Evolutionary conservation across 2,329 filamentous ascomycete species (phyloP).

Genomic region (Aspergillus amoenus): DNA sequence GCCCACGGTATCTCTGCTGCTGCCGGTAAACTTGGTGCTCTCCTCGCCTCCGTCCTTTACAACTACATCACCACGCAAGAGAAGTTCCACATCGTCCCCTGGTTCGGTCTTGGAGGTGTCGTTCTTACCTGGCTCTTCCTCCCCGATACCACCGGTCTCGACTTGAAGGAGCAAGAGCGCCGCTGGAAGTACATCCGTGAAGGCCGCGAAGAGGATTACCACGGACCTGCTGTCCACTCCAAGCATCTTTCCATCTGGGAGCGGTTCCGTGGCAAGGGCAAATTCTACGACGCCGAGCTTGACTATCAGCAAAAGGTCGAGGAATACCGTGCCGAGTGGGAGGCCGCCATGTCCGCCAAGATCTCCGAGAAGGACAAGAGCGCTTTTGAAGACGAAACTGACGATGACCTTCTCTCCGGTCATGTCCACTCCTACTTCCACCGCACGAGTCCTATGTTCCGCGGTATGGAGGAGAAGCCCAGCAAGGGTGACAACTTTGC

Average conservation of each 20-base stretch:
- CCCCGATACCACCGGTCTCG: conserved; percentile 94
- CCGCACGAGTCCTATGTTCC: conserved; percentile 49
- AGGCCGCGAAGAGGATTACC: conserved; percentile 78
- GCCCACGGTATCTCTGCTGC: conserved; percentile 96
- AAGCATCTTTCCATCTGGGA: conserved; percentile 88
- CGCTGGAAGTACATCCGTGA: conserved; percentile 84
- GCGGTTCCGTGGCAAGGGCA: conserved; percentile 72
- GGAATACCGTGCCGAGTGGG: conserved; percentile 69
- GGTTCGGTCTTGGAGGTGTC: conserved; percentile 89
- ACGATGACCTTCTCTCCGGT: conserved; percentile 49
- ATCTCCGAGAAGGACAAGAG: conserved; percentile 48
- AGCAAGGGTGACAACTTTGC: conserved; percentile 33
- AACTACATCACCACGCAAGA: conserved; percentile 85
- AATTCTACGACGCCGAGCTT: conserved; percentile 76
- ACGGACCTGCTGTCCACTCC: conserved; percentile 88
- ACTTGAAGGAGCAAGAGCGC: conserved; percentile 95
- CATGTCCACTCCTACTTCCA: conserved; percentile 56
- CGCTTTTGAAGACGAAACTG: conserved; percentile 36
- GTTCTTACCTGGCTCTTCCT: conserved; percentile 81
- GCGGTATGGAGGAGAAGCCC: conserved; percentile 34
- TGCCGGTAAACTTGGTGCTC: conserved; percentile 81
- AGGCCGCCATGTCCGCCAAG: conserved; percentile 49
- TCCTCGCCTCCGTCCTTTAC: conserved; percentile 84
- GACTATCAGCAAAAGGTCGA: conserved; percentile 83
- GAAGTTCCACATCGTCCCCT: conserved; percentile 90